Base-by-base conservation (phyloP, 2,329 filamentous ascomycete species). In the Helminthosporium solani region DNA sequence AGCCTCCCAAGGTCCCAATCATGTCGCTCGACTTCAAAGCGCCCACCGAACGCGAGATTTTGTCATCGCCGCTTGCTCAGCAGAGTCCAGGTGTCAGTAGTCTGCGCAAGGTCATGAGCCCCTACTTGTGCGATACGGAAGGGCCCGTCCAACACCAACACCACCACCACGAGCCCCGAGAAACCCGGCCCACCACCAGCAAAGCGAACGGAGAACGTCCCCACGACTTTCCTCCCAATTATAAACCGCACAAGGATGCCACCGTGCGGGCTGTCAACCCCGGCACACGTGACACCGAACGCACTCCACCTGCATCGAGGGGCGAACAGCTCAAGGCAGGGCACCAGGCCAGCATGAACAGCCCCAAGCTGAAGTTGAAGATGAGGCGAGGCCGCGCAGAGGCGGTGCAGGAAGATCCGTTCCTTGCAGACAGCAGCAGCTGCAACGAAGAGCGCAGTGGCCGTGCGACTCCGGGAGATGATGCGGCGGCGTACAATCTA, bases 81-180 rank as follows among this genome's bases (percentile, higher is more conserved):
- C 60, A 54, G 9, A 78, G 73, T 54, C 73, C 75, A 7, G 67
- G 88, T 14, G 82, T 86, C 30, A 94, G 87, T 66, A 96, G 90
- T 70, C 75, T 96, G 56, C 83, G 88, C 49, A 82, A 88, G 70
- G 87, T 88, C 42, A 95, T 96, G 90, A 87, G 86, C 70, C 90
- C 88, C 6, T 96, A 90, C 66, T 73, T 96, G 16, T 64, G 54
- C 44, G 66, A 70, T 33, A 46, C 57, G 23, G 54, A 54, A 47
- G 59, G 53, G 31, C 44, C 62, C 18, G 50, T 37, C 14, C 56
- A 66, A 23, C 52, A 44, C 21, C 56, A 60, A 38, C 57, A 56
- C 57, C 52, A 44, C 21, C 56, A 60, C 38, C 57, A 56, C 57
- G 66, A 61, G 49, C 60, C 47, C 49, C 66, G 44, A 19, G 61